Percentiles rank a stretch among this genome's conserved stretches.
These are phyloP conservation scores for Xylaria sp. DNA, from an alignment of 495 filamentous ascomycete species.

Conservation along the genomic window DNA sequence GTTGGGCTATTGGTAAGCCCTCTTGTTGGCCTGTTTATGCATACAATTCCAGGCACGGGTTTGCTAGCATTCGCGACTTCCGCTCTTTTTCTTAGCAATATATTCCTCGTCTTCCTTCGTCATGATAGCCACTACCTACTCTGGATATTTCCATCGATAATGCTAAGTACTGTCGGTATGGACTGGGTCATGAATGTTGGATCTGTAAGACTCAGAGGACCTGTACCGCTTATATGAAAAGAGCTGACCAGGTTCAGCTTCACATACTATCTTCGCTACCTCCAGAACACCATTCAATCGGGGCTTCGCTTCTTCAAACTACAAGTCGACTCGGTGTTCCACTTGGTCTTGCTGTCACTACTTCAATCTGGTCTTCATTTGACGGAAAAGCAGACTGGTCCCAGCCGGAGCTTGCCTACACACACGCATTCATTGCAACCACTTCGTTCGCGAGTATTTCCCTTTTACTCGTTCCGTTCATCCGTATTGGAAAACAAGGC, in stretches of 20 bases:
- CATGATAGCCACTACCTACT: constrained; percentile 43
- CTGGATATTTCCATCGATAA: constrained; percentile 45
- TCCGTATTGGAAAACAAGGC: constrained; percentile 43
- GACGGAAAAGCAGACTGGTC: constrained; percentile 28
- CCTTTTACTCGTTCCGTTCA: constrained; percentile 44
- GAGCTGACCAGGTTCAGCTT: constrained; percentile 32
- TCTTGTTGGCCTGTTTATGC: constrained; percentile 44
- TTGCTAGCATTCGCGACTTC: constrained; percentile 39
- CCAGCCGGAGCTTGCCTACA: constrained; percentile 40
- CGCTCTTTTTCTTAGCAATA: constrained; percentile 41
- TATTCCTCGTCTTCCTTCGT: constrained; percentile 44
- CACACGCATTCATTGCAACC: constrained; percentile 45
- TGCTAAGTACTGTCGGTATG: constrained; percentile 47
- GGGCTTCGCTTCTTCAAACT: constrained; percentile 47
- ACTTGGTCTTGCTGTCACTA: constrained; percentile 45
- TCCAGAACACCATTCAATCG: constrained; percentile 44
- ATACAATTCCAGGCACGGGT: constrained; percentile 40
- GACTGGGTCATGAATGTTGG: constrained; percentile 51
- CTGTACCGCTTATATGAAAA: neutral
- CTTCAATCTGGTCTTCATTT: constrained; percentile 44
- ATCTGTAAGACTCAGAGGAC: constrained; percentile 35
- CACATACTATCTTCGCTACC: constrained; percentile 40
- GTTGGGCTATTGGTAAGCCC: constrained; percentile 46
- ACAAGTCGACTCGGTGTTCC: constrained; percentile 44
- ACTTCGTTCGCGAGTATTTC: constrained; percentile 40